A percentile compares a stretch with the other conserved stretches of the same genome.
These are phyloP conservation scores for Melanomma pulvis-pyrius DNA, from an alignment of 495 filamentous ascomycete species.

Conservation along the genomic window DNA sequence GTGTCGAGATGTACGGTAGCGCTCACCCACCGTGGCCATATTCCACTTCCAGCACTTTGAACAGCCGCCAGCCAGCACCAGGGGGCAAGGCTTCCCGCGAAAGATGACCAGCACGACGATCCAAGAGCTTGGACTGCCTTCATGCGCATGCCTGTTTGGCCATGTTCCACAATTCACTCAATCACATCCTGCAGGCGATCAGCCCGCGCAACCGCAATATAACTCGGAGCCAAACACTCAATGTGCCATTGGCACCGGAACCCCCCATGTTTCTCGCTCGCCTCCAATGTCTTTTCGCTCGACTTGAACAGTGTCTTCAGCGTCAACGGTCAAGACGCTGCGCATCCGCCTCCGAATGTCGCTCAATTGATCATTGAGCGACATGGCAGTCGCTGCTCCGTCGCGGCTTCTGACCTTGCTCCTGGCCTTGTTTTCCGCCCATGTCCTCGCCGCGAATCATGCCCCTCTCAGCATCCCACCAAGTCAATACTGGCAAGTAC, in stretches of 20 bases:
- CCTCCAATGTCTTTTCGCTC: background rate
- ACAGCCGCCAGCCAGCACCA: no score
- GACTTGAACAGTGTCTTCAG: background rate
- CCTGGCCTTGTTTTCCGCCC: background rate
- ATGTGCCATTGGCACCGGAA: no score
- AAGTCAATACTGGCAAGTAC: constrained; percentile 30
- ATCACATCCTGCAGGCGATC: background rate
- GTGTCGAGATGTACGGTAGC: no score
- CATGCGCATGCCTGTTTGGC: no score
- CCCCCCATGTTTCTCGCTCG: background rate
- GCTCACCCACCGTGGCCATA: no score
- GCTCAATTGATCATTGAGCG: background rate
- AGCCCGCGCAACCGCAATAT: background rate
- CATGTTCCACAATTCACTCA: no score
- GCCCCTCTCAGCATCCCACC: constrained; percentile 27
- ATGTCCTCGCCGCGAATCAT: constrained; percentile 1
- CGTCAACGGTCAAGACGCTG: background rate
- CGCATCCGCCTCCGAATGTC: background rate
- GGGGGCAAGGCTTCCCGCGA: no score
- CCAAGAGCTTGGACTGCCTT: no score
- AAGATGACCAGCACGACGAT: no score
- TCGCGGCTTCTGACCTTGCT: background rate
- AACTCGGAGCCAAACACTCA: background rate
- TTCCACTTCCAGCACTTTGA: no score
- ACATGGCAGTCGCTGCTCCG: background rate